A percentile compares a stretch with the other conserved stretches of the same genome.
Evolutionary conservation across 2,329 filamentous ascomycete species (phyloP).

Genomic region (Gnomoniopsis smithogilvyi): DNA sequence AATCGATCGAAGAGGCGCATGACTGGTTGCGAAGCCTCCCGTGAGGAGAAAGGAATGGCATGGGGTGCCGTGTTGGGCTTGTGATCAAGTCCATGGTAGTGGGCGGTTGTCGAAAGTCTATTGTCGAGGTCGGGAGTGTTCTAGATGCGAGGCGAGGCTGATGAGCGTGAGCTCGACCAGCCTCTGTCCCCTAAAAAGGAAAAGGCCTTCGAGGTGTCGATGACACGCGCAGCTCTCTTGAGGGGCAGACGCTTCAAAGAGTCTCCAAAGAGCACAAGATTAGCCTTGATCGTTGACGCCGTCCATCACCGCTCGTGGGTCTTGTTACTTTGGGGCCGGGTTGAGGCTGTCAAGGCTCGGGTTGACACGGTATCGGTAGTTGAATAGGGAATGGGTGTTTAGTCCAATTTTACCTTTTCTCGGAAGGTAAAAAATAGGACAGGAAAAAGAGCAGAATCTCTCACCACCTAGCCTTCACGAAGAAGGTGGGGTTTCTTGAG

Average conservation of each 20-base stretch:
- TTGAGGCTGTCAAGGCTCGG: not conserved
- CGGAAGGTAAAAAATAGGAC: not conserved
- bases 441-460: not conserved
- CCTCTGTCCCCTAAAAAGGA: not conserved
- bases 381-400: not conserved
- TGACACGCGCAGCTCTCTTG: not conserved
- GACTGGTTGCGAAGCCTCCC: not conserved
- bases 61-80: slow-evolving; percentile 11
- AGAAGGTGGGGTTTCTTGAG: slow-evolving; percentile 14
- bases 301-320: not conserved
- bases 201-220: not conserved
- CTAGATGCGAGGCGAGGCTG: slow-evolving; percentile 2
- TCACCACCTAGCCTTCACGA: slow-evolving; percentile 14
- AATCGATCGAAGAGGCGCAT: not conserved
- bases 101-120: not conserved
- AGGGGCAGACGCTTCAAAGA: not conserved
- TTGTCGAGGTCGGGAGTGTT: not conserved
- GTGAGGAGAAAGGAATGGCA: not conserved
- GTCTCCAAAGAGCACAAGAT: not conserved
- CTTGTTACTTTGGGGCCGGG: not conserved
- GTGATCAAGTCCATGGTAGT: slow-evolving; percentile 15
- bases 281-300: not conserved
- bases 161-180: not conserved
- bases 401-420: not conserved
- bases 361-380: not conserved